These are phyloP conservation scores for Volvox africanus DNA, from an alignment of 139 green algal genomes.

Conservation along the genomic window DNA sequence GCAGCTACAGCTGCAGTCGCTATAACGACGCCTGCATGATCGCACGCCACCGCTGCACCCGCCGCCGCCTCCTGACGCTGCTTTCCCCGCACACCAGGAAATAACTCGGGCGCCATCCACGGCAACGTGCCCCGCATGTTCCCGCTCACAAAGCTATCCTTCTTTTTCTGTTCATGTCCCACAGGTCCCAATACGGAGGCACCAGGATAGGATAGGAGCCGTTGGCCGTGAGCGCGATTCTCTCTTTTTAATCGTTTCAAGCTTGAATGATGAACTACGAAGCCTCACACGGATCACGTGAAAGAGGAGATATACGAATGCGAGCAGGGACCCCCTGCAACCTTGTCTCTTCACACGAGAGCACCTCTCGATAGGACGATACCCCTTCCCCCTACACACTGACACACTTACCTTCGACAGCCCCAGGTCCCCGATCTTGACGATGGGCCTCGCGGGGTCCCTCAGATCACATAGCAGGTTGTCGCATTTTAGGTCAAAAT, in stretches of 20 bases:
- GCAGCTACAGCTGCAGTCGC: not conserved
- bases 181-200: too few species aligned
- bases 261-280: too few species aligned
- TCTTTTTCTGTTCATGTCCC: constrained; percentile 67
- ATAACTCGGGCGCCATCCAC: constrained; percentile 87
- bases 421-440: constrained; percentile 86
- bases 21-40: not conserved
- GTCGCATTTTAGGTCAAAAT: constrained; percentile 75
- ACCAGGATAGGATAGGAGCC: too few species aligned
- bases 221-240: too few species aligned
- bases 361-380: too few species aligned
- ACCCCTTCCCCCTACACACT: not conserved
- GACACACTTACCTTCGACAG: constrained; percentile 55
- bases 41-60: not conserved
- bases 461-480: constrained; percentile 82
- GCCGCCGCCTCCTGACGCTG: not conserved
- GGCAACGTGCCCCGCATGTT: constrained; percentile 78
- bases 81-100: constrained; percentile 47
- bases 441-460: constrained; percentile 65
- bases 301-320: too few species aligned
- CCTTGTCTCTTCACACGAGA: too few species aligned
- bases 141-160: constrained; percentile 75
- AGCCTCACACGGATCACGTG: too few species aligned
- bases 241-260: too few species aligned
- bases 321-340: too few species aligned